These are phyloP conservation scores for Biscogniauxia mediterranea DNA, from an alignment of 2,329 filamentous ascomycete species.

Conservation along the genomic window DNA sequence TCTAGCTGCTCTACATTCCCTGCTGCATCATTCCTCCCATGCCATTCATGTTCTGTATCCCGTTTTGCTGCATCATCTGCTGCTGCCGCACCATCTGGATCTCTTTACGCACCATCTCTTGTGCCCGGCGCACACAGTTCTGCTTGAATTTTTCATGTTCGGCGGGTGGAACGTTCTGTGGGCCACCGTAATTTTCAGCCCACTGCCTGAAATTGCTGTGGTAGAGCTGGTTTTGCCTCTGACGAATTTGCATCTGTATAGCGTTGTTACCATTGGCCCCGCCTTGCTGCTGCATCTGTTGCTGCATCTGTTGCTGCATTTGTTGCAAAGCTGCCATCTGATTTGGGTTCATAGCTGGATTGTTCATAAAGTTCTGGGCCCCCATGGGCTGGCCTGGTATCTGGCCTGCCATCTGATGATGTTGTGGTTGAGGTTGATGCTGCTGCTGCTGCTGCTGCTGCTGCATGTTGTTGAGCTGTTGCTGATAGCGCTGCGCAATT, in stretches of 20 bases:
- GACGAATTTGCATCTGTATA: conserved; percentile 32
- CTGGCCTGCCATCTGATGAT: conserved; percentile 39
- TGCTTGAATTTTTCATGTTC: conserved; percentile 44
- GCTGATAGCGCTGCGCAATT: conserved; percentile 31
- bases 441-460: conserved; percentile 36
- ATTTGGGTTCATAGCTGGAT: conserved; percentile 30
- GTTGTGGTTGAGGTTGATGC: conserved; percentile 33
- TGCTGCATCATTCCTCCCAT: conserved; percentile 47
- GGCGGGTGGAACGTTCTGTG: conserved; percentile 47
- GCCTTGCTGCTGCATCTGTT: conserved; percentile 24
- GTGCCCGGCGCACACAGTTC: conserved; percentile 40
- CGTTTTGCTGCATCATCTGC: conserved; percentile 40
- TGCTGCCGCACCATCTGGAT: conserved; percentile 33
- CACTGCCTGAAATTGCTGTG: conserved; percentile 36
- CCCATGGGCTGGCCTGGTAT: conserved; percentile 41
- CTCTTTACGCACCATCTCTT: conserved; percentile 22
- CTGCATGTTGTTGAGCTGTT: conserved; percentile 34
- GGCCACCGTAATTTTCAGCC: conserved; percentile 39
- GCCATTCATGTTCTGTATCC: conserved; percentile 41
- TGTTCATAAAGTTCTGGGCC: conserved; percentile 44
- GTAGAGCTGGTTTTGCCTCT: conserved; percentile 40
- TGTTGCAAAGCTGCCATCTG: conserved; percentile 32
- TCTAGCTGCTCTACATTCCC: conserved; percentile 18
- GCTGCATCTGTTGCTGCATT: conserved; percentile 35
- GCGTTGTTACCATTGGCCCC: conserved; percentile 4